phyloP scores from a whole-genome alignment of 2,329 filamentous ascomycete species.

The Blastomyces silverae region DNA sequence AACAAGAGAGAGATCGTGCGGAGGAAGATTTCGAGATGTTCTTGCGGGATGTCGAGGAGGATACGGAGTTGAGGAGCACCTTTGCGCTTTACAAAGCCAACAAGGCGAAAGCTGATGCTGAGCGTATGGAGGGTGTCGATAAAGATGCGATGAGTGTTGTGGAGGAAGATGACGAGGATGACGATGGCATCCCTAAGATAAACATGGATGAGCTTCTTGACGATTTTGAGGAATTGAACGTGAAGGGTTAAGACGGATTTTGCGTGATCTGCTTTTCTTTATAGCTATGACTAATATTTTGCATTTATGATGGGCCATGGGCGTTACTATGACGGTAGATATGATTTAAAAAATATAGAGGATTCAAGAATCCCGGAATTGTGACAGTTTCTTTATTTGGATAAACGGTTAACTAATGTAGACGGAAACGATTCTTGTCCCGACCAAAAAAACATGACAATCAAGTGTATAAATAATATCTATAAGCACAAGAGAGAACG shows the following conservation, averaged over 20 bases:
- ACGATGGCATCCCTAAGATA: conserved; percentile 61
- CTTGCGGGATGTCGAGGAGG: conserved; percentile 92
- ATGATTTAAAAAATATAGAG: background rate
- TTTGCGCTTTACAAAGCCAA: conserved; percentile 75
- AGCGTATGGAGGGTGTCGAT: conserved; percentile 44
- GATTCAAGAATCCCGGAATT: background rate
- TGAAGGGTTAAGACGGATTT: conserved; percentile 37
- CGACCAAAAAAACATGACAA: too few species aligned
- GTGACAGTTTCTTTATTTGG: background rate
- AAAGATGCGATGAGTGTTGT: conserved; percentile 34
- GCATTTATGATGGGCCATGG: conserved; percentile 11
- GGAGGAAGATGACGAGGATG: conserved; percentile 51
- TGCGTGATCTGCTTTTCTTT: background rate
- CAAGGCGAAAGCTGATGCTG: conserved; percentile 46
- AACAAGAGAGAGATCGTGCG: conserved; percentile 70
- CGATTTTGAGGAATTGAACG: conserved; percentile 82
- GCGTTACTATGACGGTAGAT: background rate
- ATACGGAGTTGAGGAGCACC: conserved; percentile 75
- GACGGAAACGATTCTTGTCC: background rate
- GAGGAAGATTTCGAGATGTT: conserved; percentile 97
- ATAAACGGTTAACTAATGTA: background rate
- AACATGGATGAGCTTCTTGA: conserved; percentile 78
- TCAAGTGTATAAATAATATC: background rate
- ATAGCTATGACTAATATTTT: conserved; percentile 12
- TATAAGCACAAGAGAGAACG: background rate